phyloP scores from a whole-genome alignment of 2,329 filamentous ascomycete genomes.

The Colletotrichum gloeosporioides region DNA sequence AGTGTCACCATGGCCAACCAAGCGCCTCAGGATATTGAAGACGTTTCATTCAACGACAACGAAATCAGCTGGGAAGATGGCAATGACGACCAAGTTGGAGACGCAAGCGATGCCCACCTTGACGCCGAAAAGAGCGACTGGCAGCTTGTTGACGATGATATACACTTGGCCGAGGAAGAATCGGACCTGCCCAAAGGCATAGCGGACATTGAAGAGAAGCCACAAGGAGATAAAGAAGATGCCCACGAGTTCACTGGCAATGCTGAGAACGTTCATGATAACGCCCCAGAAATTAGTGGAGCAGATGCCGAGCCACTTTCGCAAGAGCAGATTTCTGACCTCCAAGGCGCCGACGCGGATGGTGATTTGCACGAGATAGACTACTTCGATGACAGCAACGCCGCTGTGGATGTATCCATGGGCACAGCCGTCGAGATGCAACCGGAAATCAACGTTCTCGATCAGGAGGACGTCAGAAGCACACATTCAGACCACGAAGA shows the following conservation, averaged over 20 bases:
- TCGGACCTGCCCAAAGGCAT: neutral
- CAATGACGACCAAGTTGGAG: neutral
- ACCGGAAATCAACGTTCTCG: neutral
- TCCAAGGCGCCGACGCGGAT: neutral
- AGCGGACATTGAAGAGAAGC: neutral
- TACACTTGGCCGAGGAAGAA: conserved; percentile 12
- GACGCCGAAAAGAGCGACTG: neutral
- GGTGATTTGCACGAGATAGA: conserved; percentile 32
- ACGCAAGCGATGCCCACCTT: neutral
- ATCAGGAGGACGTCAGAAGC: conserved; percentile 4
- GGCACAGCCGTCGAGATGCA: neutral
- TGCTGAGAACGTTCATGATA: neutral
- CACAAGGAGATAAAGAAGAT: conserved; percentile 11
- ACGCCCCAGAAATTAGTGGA: neutral
- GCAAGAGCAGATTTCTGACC: conserved; percentile 7
- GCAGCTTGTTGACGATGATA: conserved; percentile 1
- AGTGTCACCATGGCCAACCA: neutral
- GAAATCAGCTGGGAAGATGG: conserved; percentile 26
- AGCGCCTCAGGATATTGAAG: neutral
- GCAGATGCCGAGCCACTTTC: neutral
- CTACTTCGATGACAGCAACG: conserved; percentile 41
- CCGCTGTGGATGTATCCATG: conserved; percentile 24
- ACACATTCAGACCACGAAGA: neutral
- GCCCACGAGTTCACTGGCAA: conserved; percentile 24
- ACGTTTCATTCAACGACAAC: conserved; percentile 1